Conservation (phyloP, 768 basidiomycete genomes). For the Trichaptum fuscoviolaceum region DNA sequence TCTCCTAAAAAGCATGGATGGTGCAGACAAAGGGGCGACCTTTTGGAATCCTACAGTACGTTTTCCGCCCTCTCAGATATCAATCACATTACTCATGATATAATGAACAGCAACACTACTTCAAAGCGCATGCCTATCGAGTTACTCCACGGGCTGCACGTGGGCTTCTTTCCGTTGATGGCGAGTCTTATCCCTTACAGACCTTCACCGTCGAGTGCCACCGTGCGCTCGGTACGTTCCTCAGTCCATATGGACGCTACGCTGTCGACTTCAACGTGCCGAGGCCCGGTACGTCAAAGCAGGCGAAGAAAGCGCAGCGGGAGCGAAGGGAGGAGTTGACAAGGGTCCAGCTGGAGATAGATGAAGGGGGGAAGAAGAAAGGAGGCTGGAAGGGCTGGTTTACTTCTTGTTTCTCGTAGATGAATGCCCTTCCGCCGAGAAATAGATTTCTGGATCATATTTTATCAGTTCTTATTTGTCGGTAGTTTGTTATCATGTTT, state of each 20-base stretch:
- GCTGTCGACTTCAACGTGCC: conserved; percentile 42
- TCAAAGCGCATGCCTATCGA: conserved; percentile 70
- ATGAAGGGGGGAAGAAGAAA: conserved; percentile 10
- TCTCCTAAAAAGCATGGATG: conserved; percentile 49
- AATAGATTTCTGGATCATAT: too few species aligned
- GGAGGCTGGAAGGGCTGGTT: conserved; percentile 16
- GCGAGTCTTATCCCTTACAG: conserved; percentile 69
- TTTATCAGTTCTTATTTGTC: neutral
- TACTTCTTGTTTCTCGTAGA: neutral
- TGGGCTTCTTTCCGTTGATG: conserved; percentile 67
- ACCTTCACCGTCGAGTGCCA: conserved; percentile 77
- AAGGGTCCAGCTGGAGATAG: conserved; percentile 15
- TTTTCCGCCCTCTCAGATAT: conserved; percentile 8
- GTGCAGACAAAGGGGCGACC: conserved; percentile 52
- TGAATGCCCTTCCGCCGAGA: too few species aligned
- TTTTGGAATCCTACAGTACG: conserved; percentile 62
- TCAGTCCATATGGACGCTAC: conserved; percentile 61
- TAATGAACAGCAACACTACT: conserved; percentile 52
- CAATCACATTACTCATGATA: conserved; percentile 12
- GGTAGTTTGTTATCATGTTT: neutral
- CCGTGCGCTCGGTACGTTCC: conserved; percentile 54
- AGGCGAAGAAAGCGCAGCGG: neutral
- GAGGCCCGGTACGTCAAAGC: neutral
- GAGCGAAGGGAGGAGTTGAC: neutral
- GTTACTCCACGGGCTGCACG: conserved; percentile 52